These are phyloP conservation scores for Pythium rishiriense DNA, from an alignment of 352 stramenopile genomes.

Conservation along the genomic window DNA sequence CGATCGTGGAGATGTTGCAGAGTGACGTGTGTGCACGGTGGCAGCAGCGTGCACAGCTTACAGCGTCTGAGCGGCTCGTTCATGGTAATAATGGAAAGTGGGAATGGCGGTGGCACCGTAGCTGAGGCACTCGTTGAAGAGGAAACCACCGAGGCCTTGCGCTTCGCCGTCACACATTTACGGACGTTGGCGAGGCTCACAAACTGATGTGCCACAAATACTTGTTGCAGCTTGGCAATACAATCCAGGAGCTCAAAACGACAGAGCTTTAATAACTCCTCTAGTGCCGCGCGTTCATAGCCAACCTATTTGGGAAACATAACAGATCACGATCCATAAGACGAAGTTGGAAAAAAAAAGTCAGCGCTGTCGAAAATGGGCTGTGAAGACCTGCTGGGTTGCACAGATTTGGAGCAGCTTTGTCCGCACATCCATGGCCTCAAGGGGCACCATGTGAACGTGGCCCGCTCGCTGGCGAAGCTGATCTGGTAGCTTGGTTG, in stretches of 20 bases:
- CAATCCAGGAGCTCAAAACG: constrained; percentile 41
- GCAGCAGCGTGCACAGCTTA: constrained; percentile 62
- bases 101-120: constrained; percentile 34
- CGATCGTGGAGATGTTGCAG: constrained; percentile 48
- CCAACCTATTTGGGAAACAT: constrained; percentile 49
- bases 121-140: background rate
- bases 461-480: constrained; percentile 40
- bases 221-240: constrained; percentile 43
- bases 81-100: constrained; percentile 61
- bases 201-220: constrained; percentile 56
- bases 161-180: constrained; percentile 28
- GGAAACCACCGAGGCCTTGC: background rate
- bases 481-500: constrained; percentile 60
- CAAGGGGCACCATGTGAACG: constrained; percentile 45
- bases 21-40: constrained; percentile 58
- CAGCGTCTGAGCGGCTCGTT: constrained; percentile 59
- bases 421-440: constrained; percentile 41
- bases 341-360: too few species aligned
- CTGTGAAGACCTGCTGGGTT: constrained; percentile 49
- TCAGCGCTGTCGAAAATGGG: too few species aligned
- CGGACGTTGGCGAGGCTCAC: constrained; percentile 56
- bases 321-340: too few species aligned
- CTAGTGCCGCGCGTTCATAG: constrained; percentile 54
- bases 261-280: constrained; percentile 40
- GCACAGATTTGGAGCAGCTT: constrained; percentile 61